Evolutionary conservation across 768 basidiomycete genomes (phyloP).

Genomic region (Ramaria rubella): DNA sequence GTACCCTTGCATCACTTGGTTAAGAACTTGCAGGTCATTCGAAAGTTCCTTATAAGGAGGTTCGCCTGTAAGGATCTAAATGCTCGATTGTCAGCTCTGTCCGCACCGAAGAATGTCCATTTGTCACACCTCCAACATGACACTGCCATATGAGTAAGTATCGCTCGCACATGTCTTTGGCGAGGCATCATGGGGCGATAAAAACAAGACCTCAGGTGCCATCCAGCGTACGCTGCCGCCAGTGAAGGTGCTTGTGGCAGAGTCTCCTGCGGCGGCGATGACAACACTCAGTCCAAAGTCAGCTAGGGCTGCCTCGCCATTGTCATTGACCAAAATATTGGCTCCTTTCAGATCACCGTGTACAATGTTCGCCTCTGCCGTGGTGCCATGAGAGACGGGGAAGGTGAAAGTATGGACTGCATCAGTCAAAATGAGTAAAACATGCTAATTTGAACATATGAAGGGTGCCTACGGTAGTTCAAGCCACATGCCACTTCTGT

Average conservation of each 20-base stretch:
- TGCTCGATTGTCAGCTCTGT: no score
- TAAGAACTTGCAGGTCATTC: constrained; percentile 3
- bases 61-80: no score
- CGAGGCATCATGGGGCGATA: not conserved
- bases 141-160: constrained; percentile 8
- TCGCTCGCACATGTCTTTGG: constrained; percentile 3
- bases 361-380: constrained; percentile 8
- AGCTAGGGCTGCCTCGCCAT: constrained; percentile 7
- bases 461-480: constrained; percentile 4
- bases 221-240: constrained; percentile 7
- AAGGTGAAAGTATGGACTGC: constrained; percentile 7
- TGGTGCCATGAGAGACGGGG: constrained; percentile 2
- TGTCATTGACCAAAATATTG: constrained; percentile 8
- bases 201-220: constrained; percentile 3
- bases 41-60: not conserved
- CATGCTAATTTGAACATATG: not conserved
- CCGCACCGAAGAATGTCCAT: no score
- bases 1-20: not conserved
- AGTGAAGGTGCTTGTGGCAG: not conserved
- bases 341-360: constrained; percentile 11
- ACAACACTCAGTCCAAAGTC: constrained; percentile 7
- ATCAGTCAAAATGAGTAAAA: not conserved
- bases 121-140: constrained; percentile 11
- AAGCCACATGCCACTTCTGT: constrained; percentile 10
- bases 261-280: not conserved